These are phyloP conservation scores for Penicillium sp. DNA, from an alignment of 2,329 filamentous ascomycete genomes.

Conservation along the genomic window DNA sequence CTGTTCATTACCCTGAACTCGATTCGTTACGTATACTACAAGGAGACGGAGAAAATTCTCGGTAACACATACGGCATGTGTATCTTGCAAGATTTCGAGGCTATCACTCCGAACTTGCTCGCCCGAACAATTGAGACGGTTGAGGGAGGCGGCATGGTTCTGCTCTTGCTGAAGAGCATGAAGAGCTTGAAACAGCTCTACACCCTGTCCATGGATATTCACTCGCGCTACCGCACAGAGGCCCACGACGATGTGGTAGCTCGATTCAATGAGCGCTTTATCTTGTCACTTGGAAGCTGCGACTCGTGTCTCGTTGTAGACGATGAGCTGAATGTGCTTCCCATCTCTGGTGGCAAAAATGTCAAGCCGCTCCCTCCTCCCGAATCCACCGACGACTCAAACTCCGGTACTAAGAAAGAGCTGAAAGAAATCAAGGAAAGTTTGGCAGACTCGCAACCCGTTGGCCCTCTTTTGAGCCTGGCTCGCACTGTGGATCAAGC, in stretches of 20 bases:
- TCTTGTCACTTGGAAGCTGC: constrained; percentile 90
- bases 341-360: constrained; percentile 90
- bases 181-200: constrained; percentile 95
- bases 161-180: constrained; percentile 92
- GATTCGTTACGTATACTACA: constrained; percentile 99
- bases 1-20: constrained; percentile 94
- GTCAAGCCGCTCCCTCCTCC: constrained; percentile 75
- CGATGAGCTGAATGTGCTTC: constrained; percentile 93
- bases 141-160: constrained; percentile 86
- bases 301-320: constrained; percentile 92
- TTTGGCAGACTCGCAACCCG: constrained; percentile 74
- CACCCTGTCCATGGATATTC: constrained; percentile 94
- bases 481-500: constrained; percentile 92
- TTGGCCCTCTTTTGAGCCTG: constrained; percentile 75
- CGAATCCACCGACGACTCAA: constrained; percentile 67
- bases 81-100: constrained; percentile 96
- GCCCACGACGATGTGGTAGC: constrained; percentile 92
- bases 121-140: constrained; percentile 96
- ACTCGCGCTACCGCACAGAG: constrained; percentile 92
- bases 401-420: constrained; percentile 64
- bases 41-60: constrained; percentile 97
- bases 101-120: constrained; percentile 91
- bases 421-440: constrained; percentile 82
- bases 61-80: constrained; percentile 99
- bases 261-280: constrained; percentile 95